Evolutionary conservation across 164 flowering plant genomes (phyloP).

Genomic region (Vitis riparia): DNA sequence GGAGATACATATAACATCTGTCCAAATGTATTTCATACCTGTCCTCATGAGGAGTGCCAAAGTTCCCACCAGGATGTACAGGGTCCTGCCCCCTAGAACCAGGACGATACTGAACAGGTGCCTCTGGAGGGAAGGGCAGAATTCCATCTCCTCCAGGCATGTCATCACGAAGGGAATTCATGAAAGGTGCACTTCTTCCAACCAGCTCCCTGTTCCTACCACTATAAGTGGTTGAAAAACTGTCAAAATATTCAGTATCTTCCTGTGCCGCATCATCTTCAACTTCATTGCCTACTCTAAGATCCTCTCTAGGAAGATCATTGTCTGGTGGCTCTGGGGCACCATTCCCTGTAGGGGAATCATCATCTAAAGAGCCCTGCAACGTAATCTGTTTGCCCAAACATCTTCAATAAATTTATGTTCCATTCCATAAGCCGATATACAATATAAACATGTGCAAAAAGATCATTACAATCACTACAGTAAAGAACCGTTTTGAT

Average conservation of each 20-base stretch:
- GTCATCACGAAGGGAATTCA: conserved; percentile 27
- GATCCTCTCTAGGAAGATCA: conserved; percentile 40
- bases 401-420: conserved; percentile 11
- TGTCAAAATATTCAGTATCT: conserved; percentile 36
- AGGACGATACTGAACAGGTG: conserved; percentile 28
- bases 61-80: conserved; percentile 22
- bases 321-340: conserved; percentile 36
- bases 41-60: conserved; percentile 33
- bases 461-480: background rate
- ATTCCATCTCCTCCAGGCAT: conserved; percentile 40
- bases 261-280: conserved; percentile 37
- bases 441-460: background rate
- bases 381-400: conserved; percentile 66
- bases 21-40: conserved; percentile 38
- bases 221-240: conserved; percentile 29
- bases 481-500: background rate
- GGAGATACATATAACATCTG: background rate
- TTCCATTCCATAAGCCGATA: conserved; percentile 1
- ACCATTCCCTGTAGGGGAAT: conserved; percentile 52
- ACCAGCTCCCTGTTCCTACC: conserved; percentile 43
- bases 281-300: conserved; percentile 25
- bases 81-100: conserved; percentile 41
- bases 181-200: conserved; percentile 34
- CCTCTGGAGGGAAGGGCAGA: conserved; percentile 39
- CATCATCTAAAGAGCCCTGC: conserved; percentile 68